Conservation (phyloP, 257 asterid genomes). For the Primulina huaijiensis region DNA sequence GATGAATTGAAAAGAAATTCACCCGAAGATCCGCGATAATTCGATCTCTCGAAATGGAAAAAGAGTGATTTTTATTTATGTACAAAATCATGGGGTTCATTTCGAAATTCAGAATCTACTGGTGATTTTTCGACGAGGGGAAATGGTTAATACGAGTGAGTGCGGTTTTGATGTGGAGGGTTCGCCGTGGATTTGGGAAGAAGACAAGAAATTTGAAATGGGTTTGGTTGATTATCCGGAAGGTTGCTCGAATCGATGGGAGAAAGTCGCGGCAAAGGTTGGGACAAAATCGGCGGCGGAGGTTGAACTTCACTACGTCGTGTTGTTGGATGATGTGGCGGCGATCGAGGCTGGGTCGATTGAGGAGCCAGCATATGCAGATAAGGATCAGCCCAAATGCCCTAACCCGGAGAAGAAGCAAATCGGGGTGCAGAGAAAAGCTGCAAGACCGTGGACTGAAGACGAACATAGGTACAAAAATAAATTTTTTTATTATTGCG, state of each 20-base stretch:
- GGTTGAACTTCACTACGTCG: constrained; percentile 36
- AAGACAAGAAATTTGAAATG: constrained; percentile 40
- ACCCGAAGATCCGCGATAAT: background rate
- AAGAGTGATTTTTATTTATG: background rate
- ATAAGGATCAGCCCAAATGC: constrained; percentile 18
- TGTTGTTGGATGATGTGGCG: constrained; percentile 41
- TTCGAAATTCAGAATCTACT: background rate
- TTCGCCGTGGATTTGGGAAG: constrained; percentile 49
- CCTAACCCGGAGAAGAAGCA: constrained; percentile 34
- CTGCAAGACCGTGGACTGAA: constrained; percentile 52
- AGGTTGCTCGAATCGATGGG: constrained; percentile 39
- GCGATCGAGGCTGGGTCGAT: constrained; percentile 46
- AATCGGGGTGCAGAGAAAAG: constrained; percentile 32
- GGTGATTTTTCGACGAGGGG: background rate
- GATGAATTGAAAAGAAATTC: background rate
- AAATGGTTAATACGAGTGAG: background rate
- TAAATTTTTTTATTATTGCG: no score
- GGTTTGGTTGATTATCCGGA: constrained; percentile 36
- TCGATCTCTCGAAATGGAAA: background rate
- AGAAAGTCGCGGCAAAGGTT: constrained; percentile 30
- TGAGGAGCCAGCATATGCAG: constrained; percentile 38
- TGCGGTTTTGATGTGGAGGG: constrained; percentile 17
- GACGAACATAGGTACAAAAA: constrained; percentile 45
- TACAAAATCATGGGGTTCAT: background rate
- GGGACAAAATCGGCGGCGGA: constrained; percentile 44